These are phyloP conservation scores for Fusarium odoratissimum DNA, from an alignment of 2,329 filamentous ascomycete genomes.

Conservation along the genomic window DNA sequence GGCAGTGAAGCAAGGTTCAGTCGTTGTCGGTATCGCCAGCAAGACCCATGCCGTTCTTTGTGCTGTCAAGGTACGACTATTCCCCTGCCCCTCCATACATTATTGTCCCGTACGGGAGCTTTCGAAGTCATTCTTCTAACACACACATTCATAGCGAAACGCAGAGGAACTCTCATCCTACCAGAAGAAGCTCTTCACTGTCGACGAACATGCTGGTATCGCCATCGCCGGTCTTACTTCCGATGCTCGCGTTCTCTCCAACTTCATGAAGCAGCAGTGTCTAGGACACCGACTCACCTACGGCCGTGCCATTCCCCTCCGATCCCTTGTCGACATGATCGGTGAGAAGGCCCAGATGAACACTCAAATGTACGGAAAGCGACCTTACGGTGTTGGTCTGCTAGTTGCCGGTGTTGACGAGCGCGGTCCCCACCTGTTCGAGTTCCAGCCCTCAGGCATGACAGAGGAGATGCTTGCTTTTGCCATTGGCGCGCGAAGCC, in stretches of 20 bases:
- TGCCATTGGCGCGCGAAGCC: conserved; percentile 93
- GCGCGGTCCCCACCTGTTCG: conserved; percentile 93
- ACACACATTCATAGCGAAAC: conserved; percentile 75
- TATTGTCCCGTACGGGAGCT: conserved; percentile 14
- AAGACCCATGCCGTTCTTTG: conserved; percentile 98
- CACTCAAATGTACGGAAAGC: conserved; percentile 96
- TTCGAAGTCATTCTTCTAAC: conserved; percentile 16
- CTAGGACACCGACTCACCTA: conserved; percentile 96
- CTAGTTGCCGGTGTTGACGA: conserved; percentile 95
- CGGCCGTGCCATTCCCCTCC: conserved; percentile 90
- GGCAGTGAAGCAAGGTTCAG: conserved; percentile 98
- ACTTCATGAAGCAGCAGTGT: conserved; percentile 99
- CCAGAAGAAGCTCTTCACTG: conserved; percentile 98
- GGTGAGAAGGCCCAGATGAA: conserved; percentile 97
- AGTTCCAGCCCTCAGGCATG: conserved; percentile 96
- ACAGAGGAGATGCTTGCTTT: conserved; percentile 98
- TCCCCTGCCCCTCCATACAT: conserved; percentile 13
- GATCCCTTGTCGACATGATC: conserved; percentile 90
- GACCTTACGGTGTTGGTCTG: conserved; percentile 94
- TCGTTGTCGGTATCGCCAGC: conserved; percentile 96
- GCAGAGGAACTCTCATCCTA: conserved; percentile 99
- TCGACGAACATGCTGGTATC: conserved; percentile 95
- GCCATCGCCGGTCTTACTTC: conserved; percentile 97
- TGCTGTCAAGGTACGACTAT: conserved; percentile 83
- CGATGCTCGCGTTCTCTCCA: conserved; percentile 97